Base-by-base conservation (phyloP, 164 flowering plant genomes). In the Echeveria elegans region DNA sequence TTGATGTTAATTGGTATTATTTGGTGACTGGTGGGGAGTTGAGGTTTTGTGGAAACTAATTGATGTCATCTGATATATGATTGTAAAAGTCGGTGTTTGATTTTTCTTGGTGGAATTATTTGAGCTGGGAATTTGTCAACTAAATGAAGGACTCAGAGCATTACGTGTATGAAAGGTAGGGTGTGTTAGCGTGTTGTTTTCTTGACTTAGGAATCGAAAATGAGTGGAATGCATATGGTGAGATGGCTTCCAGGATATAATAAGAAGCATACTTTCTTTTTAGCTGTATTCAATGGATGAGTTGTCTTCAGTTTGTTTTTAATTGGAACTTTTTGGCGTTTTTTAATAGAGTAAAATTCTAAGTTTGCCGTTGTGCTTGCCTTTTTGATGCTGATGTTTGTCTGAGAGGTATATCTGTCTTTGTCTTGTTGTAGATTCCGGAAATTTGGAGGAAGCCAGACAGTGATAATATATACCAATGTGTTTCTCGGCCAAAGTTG, bases 381-480 rank as follows among this genome's bases (percentile, higher is more conserved):
- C 26, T 62, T 32, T 29, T 21, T 30, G 21, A 30, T 61, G 64
- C 64, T 16, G 64, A 30, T 61, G 40, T 30, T 30, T 30, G 36
- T 34, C 37, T 61, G 12, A 61, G 8, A 30, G 21, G 45, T 48
- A 48, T 32, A 26, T 37, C 56, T 58, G 43, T 56, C 6, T 37
- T 29, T 65, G 21, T 45, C 31, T 24, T 43, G 52, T 1, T 3
- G 9, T 61, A 78, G 78, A 64, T 2, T 70, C 71, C 68, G 5
- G 75, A 78, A 6, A 73, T 81, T 36, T 82, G 85, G 85, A 73
- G 2, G 73, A 72, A 71, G 21, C 77, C 82, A 14, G 53, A 61
- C 28, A 73, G 70, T 53, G 68, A 67, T 2, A 53, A 65, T 26
- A 74, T 63, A 38, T 60, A 69, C 29, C 67, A 74, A 63, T 81